These are phyloP conservation scores for Extremus antarcticus DNA, from an alignment of 495 filamentous ascomycete genomes.

Conservation along the genomic window DNA sequence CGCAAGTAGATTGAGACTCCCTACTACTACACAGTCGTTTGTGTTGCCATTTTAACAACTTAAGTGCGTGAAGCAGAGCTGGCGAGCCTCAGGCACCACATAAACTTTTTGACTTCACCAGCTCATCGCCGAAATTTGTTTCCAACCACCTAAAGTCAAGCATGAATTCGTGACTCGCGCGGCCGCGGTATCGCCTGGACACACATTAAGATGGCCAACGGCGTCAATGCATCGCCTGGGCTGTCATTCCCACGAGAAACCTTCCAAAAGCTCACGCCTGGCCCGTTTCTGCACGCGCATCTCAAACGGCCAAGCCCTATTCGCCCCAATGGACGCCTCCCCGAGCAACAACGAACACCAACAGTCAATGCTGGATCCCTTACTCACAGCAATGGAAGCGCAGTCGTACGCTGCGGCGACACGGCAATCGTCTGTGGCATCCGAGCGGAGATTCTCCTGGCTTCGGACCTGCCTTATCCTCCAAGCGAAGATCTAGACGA, in stretches of 20 bases:
- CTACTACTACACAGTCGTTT: too few species aligned
- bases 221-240: slow-evolving; percentile 23
- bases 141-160: too few species aligned
- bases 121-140: too few species aligned
- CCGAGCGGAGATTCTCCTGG: slow-evolving; percentile 71
- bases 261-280: slow-evolving; percentile 82
- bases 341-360: slow-evolving; percentile 55
- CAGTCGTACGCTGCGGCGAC: slow-evolving; percentile 77
- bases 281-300: slow-evolving; percentile 79
- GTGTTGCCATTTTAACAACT: too few species aligned
- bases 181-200: too few species aligned
- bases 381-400: slow-evolving; percentile 77
- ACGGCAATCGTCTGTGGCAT: slow-evolving; percentile 88
- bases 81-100: too few species aligned
- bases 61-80: too few species aligned
- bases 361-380: slow-evolving; percentile 68
- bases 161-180: too few species aligned
- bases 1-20: too few species aligned
- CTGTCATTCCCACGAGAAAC: slow-evolving; percentile 67
- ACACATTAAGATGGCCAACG: slow-evolving; percentile 18
- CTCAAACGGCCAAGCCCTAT: slow-evolving; percentile 45
- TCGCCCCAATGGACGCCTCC: slow-evolving; percentile 68
- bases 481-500: slow-evolving; percentile 11
- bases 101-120: too few species aligned
- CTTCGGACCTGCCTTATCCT: slow-evolving; percentile 51